Base-by-base conservation (phyloP, 2,329 filamentous ascomycete genomes). In the Colletotrichum salicis region DNA sequence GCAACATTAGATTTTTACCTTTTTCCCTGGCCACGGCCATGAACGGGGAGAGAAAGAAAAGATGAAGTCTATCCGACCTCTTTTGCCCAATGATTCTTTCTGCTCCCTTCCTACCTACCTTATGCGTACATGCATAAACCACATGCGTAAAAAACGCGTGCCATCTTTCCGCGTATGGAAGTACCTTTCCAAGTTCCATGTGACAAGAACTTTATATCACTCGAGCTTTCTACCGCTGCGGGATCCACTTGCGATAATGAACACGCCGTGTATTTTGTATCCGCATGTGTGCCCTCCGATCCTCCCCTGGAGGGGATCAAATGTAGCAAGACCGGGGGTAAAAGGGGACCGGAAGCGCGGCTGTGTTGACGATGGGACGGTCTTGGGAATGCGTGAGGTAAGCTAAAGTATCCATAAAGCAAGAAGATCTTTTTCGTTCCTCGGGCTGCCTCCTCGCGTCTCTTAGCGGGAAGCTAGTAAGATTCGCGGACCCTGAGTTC, bases 41-140 rank as follows among this genome's bases (percentile, higher is more conserved):
- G 19, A 64, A 31, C 22, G 56, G n/a, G n/a, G 33, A 54, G 29
- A 22, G 24, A 45, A 41, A 22, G 48, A 29, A 19, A 48, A n/a
- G 41, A 48, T 41, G 58, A 57, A 57, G n/a, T 55, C 54, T 33
- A 61, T 58, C 57, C 58, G 19, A 63, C 52, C 57, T 51, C 29
- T 62, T 64, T 41, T 48, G n/a, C n/a, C 19, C 19, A 48, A 68
- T 64, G 52, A 63, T 57, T 62, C n/a, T 52, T 67, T 27, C 64
- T 57, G 29, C 37, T 52, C n/a, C 37, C 22, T 37, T 13, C 13
- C 11, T 6, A 41, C 5, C 7, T 41, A 15, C 37, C 37, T 41
- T 19, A 3, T 15, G 37, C 37, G 13, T 41, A 41, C 37, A 7
- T 15, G 37, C 1, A 13, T 3, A 41, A 41, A 41, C 37, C 37